Conservation (phyloP, 2,329 filamentous ascomycete species). For the Pseudocercospora eumusae region DNA sequence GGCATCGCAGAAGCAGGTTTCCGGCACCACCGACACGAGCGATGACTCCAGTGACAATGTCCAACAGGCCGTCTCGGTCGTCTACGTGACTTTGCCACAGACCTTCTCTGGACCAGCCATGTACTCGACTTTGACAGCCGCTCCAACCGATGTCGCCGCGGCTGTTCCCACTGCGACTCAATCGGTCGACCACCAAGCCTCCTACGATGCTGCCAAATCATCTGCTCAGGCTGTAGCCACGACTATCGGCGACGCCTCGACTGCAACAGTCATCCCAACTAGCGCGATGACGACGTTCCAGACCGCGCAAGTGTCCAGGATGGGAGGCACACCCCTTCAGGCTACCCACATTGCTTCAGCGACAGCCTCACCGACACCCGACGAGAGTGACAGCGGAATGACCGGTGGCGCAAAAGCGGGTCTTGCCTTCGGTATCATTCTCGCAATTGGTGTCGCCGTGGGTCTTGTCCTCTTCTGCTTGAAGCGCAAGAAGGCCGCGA, state of each 20-base stretch:
- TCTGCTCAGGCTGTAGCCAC: slow-evolving; percentile 17
- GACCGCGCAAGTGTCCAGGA: slow-evolving; percentile 22
- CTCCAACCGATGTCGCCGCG: slow-evolving; percentile 21
- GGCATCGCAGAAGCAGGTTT: slow-evolving; percentile 15
- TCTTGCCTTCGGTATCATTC: slow-evolving; percentile 77
- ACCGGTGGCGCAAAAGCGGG: slow-evolving; percentile 68
- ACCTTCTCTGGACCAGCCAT: slow-evolving; percentile 33
- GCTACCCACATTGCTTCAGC: slow-evolving; percentile 25
- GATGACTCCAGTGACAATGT: not conserved
- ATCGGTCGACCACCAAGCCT: slow-evolving; percentile 18
- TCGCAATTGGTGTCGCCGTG: slow-evolving; percentile 66
- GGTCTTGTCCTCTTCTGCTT: slow-evolving; percentile 72
- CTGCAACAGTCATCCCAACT: slow-evolving; percentile 23
- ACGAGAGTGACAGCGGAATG: slow-evolving; percentile 41
- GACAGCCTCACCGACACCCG: slow-evolving; percentile 15
- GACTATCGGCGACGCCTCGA: slow-evolving; percentile 10
- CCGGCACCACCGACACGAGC: not conserved
- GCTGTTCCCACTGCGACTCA: slow-evolving; percentile 23
- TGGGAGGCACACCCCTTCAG: slow-evolving; percentile 32
- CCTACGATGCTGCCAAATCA: slow-evolving; percentile 20
- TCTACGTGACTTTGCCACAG: slow-evolving; percentile 53
- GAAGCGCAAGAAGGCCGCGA: slow-evolving; percentile 68
- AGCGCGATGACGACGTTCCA: slow-evolving; percentile 24
- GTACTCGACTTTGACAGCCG: slow-evolving; percentile 34
- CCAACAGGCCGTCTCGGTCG: slow-evolving; percentile 44